A percentile compares a stretch with the other conserved stretches of the same genome.
These are phyloP conservation scores for Gossypium rotundifolium DNA, from an alignment of 345 rosid genomes.

Conservation along the genomic window DNA sequence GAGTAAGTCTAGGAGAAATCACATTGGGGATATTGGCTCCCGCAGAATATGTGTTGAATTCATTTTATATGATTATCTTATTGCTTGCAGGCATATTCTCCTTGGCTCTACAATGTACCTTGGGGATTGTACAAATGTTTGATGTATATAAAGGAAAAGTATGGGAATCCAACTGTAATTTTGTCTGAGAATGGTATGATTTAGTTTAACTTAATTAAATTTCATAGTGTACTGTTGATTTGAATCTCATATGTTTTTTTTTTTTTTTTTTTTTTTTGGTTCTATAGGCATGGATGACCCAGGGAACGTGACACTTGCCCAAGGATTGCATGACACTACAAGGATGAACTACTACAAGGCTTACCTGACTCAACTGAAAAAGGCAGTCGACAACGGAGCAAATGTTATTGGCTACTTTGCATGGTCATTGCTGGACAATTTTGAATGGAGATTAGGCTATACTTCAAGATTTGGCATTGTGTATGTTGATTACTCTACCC, in stretches of 20 bases:
- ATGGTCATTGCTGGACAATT: conserved; percentile 94
- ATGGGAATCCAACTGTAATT: conserved; percentile 81
- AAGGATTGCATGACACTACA: conserved; percentile 71
- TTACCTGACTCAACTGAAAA: conserved; percentile 77
- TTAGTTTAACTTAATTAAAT: not conserved
- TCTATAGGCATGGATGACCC: conserved; percentile 85
- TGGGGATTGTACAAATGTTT: conserved; percentile 93
- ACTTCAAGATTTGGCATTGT: conserved; percentile 94
- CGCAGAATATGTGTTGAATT: not conserved
- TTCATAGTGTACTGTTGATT: not conserved
- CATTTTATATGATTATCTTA: not conserved
- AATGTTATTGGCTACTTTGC: conserved; percentile 83
- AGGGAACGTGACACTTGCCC: conserved; percentile 59
- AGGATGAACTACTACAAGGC: conserved; percentile 68
- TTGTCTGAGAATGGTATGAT: conserved; percentile 79
- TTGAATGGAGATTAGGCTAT: conserved; percentile 90
- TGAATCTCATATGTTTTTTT: not conserved
- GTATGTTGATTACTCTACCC: conserved; percentile 60
- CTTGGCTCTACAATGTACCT: conserved; percentile 91
- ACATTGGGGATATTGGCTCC: not conserved
- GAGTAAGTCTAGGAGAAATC: conserved; percentile 28
- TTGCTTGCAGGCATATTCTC: conserved; percentile 57
- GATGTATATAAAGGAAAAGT: conserved; percentile 77
- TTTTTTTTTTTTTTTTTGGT: not conserved
- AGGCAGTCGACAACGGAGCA: conserved; percentile 78